Conservation (phyloP, 495 filamentous ascomycete species). For the Pyrenula aspistea region DNA sequence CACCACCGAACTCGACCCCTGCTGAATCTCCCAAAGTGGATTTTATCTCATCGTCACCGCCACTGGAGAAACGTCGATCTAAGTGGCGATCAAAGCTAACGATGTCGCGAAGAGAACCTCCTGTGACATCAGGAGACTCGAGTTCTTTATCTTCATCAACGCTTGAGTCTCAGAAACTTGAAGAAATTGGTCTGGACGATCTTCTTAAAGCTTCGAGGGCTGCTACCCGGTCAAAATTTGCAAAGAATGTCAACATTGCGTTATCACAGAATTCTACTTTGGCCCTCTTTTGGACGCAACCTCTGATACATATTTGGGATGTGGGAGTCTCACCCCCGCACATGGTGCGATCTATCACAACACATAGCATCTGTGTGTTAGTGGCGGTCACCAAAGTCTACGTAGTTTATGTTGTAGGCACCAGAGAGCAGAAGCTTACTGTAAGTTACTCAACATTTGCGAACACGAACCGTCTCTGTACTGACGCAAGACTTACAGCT, state of each 20-base stretch:
- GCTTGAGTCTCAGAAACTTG: slow-evolving; percentile 17
- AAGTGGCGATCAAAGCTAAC: slow-evolving; percentile 20
- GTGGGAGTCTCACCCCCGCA: slow-evolving; percentile 15
- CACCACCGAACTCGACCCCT: background rate
- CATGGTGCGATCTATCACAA: slow-evolving; percentile 11
- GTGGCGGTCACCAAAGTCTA: slow-evolving; percentile 17
- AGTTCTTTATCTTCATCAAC: slow-evolving; percentile 19
- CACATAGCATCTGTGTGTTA: slow-evolving; percentile 22
- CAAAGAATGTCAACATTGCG: slow-evolving; percentile 17
- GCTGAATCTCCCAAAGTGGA: background rate
- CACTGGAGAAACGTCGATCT: slow-evolving; percentile 15
- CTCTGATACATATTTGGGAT: slow-evolving; percentile 23
- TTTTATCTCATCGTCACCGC: slow-evolving; percentile 6
- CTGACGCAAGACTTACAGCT: slow-evolving; percentile 8
- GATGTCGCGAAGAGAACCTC: slow-evolving; percentile 11
- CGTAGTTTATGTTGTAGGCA: slow-evolving; percentile 22
- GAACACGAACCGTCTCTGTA: background rate
- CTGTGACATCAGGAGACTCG: slow-evolving; percentile 10
- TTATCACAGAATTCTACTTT: slow-evolving; percentile 22
- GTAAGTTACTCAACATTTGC: slow-evolving; percentile 10
- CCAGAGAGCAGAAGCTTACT: slow-evolving; percentile 21
- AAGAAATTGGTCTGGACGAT: slow-evolving; percentile 16
- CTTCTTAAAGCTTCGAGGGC: slow-evolving; percentile 9
- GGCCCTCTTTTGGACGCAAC: slow-evolving; percentile 23
- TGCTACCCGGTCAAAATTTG: slow-evolving; percentile 9